Evolutionary conservation across 805 yeast species (phyloP).

Genomic region (Pichia heedii): DNA sequence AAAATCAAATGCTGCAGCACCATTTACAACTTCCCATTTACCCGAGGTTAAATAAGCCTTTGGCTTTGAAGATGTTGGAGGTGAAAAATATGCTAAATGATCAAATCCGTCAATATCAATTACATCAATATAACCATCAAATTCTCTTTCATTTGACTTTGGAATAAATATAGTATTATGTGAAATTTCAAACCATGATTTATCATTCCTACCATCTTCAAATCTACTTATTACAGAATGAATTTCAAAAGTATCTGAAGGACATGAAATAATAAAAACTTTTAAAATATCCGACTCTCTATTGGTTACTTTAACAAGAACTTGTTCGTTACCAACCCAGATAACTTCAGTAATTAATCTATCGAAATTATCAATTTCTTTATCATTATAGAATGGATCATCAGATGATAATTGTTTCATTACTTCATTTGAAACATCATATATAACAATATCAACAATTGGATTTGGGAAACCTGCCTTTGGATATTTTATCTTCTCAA

Average conservation of each 20-base stretch:
- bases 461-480: constrained; percentile 80
- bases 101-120: constrained; percentile 50
- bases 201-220: constrained; percentile 35
- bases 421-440: constrained; percentile 26
- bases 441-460: constrained; percentile 43
- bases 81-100: constrained; percentile 80
- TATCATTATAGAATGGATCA: constrained; percentile 35
- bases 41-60: constrained; percentile 55
- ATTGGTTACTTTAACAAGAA: constrained; percentile 51
- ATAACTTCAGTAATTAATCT: constrained; percentile 55
- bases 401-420: constrained; percentile 16
- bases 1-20: constrained; percentile 54
- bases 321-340: constrained; percentile 53
- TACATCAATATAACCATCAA: constrained; percentile 78
- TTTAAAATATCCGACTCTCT: constrained; percentile 60
- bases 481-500: constrained; percentile 63
- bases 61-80: constrained; percentile 50
- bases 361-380: constrained; percentile 32
- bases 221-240: constrained; percentile 36
- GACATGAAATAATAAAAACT: constrained; percentile 44
- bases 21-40: constrained; percentile 82
- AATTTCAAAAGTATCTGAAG: constrained; percentile 12
- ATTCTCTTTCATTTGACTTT: constrained; percentile 35
- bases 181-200: constrained; percentile 72
- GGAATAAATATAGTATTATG: constrained; percentile 57